A percentile compares a stretch with the other conserved stretches of the same genome.
phyloP scores from a whole-genome alignment of 371 early-diverging fungal genomes.

The Syncephalastrum racemosum region DNA sequence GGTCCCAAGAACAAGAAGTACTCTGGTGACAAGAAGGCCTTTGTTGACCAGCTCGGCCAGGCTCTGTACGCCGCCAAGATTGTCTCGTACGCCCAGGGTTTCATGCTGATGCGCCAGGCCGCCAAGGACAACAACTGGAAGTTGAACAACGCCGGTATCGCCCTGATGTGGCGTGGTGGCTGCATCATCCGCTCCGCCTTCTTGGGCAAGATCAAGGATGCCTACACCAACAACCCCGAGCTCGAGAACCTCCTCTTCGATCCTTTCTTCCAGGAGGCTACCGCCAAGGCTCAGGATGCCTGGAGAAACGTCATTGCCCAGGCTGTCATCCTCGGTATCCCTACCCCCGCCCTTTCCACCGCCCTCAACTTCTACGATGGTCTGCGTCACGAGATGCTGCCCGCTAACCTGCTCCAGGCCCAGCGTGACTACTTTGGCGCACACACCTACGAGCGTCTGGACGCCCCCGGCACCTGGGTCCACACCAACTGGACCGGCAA shows the following conservation, averaged over 20 bases:
- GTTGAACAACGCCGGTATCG: conserved; percentile 94
- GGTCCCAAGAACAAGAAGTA: conserved; percentile 70
- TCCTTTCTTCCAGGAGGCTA: conserved; percentile 92
- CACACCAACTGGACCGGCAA: conserved; percentile 98
- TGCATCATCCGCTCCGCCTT: conserved; percentile 98
- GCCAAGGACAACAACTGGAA: conserved; percentile 93
- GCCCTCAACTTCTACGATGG: conserved; percentile 97
- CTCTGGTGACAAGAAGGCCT: conserved; percentile 83
- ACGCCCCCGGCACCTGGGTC: conserved; percentile 73
- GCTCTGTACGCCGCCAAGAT: conserved; percentile 97
- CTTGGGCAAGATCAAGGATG: conserved; percentile 94
- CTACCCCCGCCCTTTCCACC: conserved; percentile 89
- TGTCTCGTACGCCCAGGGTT: conserved; percentile 98
- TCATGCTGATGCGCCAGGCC: conserved; percentile 97
- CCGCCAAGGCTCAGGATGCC: conserved; percentile 78
- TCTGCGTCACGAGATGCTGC: conserved; percentile 84
- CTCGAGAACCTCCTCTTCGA: conserved; percentile 90
- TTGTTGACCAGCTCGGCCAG: conserved; percentile 86
- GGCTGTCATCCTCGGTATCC: conserved; percentile 84
- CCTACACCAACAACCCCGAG: conserved; percentile 84
- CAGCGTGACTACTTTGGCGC: conserved; percentile 99
- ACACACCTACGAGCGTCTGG: conserved; percentile 92
- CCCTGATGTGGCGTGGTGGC: conserved; percentile 99
- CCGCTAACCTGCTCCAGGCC: conserved; percentile 97
- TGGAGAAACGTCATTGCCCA: conserved; percentile 92